Evolutionary conservation across 345 rosid genomes (phyloP).

Genomic region (Linum usitatissimum): DNA sequence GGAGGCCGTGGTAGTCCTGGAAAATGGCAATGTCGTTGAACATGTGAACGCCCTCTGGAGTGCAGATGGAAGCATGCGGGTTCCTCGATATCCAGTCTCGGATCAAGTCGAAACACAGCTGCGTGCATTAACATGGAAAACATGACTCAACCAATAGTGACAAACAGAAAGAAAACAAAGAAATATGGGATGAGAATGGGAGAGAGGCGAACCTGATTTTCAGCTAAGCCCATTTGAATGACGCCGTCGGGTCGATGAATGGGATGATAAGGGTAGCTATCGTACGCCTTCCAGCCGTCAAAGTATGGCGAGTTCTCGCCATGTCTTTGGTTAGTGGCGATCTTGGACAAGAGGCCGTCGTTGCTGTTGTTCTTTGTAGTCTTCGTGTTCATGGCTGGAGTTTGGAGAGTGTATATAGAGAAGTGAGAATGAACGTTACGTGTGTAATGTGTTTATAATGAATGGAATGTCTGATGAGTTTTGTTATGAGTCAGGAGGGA

Average conservation of each 20-base stretch:
- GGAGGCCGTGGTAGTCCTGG: slow-evolving; percentile 10
- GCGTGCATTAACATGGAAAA: background rate
- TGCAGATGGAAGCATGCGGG: slow-evolving; percentile 9
- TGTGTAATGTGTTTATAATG: too few relatives aligned
- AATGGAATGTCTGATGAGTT: too few relatives aligned
- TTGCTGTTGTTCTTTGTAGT: too few relatives aligned
- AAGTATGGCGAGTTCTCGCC: slow-evolving; percentile 77
- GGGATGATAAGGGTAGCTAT: slow-evolving; percentile 53
- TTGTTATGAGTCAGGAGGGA: too few relatives aligned
- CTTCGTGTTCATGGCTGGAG: too few relatives aligned
- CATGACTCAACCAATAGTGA: background rate
- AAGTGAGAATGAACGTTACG: too few relatives aligned
- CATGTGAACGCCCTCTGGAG: background rate
- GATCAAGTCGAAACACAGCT: slow-evolving; percentile 15
- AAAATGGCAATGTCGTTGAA: slow-evolving; percentile 7
- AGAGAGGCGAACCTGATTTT: slow-evolving; percentile 48
- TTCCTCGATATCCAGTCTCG: slow-evolving; percentile 7
- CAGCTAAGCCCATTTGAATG: slow-evolving; percentile 88
- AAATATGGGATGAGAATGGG: too few relatives aligned
- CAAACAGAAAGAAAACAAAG: background rate
- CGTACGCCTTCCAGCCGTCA: slow-evolving; percentile 80
- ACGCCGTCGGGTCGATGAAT: slow-evolving; percentile 47
- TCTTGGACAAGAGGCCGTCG: slow-evolving; percentile 26
- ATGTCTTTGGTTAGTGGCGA: slow-evolving; percentile 48
- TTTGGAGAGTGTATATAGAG: too few relatives aligned